Conservation (phyloP, 1,139 yeast species). For the Saccharomyces hybrid region DNA sequence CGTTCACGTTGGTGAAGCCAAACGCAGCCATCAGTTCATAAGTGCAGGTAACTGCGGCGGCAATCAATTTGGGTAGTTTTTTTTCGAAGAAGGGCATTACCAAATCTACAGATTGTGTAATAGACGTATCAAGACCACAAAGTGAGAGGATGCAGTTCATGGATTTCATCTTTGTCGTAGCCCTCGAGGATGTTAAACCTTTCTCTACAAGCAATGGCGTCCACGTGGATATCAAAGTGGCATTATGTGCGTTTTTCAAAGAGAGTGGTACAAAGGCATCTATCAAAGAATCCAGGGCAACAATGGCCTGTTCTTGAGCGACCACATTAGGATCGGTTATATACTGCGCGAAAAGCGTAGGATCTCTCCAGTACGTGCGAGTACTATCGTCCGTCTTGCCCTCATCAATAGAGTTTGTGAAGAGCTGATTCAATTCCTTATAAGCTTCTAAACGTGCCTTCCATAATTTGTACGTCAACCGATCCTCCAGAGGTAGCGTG, state of each 20-base stretch:
- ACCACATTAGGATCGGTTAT: slow-evolving; percentile 79
- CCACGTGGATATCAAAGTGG: slow-evolving; percentile 29
- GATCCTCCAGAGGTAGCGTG: slow-evolving; percentile 55
- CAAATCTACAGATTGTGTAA: slow-evolving; percentile 53
- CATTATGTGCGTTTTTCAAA: background rate
- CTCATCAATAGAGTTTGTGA: slow-evolving; percentile 33
- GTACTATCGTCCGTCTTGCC: slow-evolving; percentile 52
- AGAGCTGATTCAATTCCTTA: slow-evolving; percentile 51
- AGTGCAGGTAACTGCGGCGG: slow-evolving; percentile 56
- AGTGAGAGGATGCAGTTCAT: slow-evolving; percentile 54
- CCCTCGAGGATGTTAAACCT: slow-evolving; percentile 67
- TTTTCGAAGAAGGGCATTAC: slow-evolving; percentile 56
- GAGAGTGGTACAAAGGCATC: slow-evolving; percentile 2
- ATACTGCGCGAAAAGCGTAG: slow-evolving; percentile 48
- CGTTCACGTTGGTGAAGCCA: slow-evolving; percentile 64
- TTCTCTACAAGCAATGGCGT: slow-evolving; percentile 59
- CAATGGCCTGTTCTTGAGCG: slow-evolving; percentile 80
- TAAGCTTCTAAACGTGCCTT: slow-evolving; percentile 80
- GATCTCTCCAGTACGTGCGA: slow-evolving; percentile 43
- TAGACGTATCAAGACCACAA: slow-evolving; percentile 61
- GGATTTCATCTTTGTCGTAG: slow-evolving; percentile 64
- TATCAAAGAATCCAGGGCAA: slow-evolving; percentile 31
- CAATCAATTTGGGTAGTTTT: slow-evolving; percentile 70
- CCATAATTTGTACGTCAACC: slow-evolving; percentile 72
- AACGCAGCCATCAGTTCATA: slow-evolving; percentile 50